phyloP scores from a whole-genome alignment of 805 yeast genomes.

The Kazachstania martiniae region DNA sequence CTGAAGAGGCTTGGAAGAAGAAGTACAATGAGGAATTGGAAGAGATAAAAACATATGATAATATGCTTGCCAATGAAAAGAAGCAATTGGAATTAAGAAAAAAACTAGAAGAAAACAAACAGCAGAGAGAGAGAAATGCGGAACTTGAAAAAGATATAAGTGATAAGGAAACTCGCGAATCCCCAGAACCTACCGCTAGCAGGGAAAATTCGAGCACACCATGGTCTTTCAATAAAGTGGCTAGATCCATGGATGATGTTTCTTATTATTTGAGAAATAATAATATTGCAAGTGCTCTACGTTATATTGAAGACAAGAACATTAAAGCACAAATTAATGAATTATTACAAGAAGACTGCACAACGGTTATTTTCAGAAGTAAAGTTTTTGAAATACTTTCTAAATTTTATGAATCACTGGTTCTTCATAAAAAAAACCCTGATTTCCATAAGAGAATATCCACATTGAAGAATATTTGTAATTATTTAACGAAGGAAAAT shows the following conservation, averaged over 20 bases:
- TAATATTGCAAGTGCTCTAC: constrained; percentile 8
- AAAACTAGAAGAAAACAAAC: constrained; percentile 13
- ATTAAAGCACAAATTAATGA: constrained; percentile 5
- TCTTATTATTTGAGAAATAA: constrained; percentile 8
- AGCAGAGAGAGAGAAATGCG: constrained; percentile 5
- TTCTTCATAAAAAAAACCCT: constrained; percentile 7
- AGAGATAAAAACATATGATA: constrained; percentile 14
- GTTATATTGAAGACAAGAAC: constrained; percentile 8
- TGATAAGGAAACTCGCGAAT: too few relatives aligned
- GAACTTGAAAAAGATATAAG: too few relatives aligned
- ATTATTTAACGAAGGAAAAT: not conserved
- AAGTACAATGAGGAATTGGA: constrained; percentile 9
- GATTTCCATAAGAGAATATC: constrained; percentile 7
- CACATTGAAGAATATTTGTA: not conserved
- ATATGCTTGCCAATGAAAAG: constrained; percentile 13
- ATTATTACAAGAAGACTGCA: constrained; percentile 4
- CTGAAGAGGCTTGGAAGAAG: constrained; percentile 9
- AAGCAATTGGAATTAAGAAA: constrained; percentile 16
- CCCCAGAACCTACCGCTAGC: too few relatives aligned
- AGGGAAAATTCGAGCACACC: too few relatives aligned
- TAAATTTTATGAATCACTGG: constrained; percentile 9
- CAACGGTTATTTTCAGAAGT: constrained; percentile 7
- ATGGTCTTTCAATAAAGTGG: constrained; percentile 12
- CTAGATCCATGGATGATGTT: constrained; percentile 15
- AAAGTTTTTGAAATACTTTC: constrained; percentile 5